phyloP scores from a whole-genome alignment of 805 yeast species.

The Cyberlindnera xishuangbannaensis region DNA sequence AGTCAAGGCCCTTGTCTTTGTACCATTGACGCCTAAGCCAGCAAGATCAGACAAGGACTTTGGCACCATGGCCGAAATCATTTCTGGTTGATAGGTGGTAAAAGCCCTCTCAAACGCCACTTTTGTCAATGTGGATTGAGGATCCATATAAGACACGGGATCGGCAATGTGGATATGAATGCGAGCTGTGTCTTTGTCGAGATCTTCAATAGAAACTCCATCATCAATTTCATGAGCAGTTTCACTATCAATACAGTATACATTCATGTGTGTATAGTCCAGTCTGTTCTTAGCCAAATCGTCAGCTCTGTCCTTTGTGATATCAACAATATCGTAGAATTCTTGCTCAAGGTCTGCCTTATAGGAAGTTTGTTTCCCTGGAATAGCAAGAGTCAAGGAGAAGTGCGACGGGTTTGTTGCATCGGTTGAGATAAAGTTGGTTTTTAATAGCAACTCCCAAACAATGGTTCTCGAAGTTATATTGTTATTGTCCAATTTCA shows the following conservation, averaged over 20 bases:
- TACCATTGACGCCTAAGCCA: conserved; percentile 42
- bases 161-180: conserved; percentile 80
- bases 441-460: conserved; percentile 39
- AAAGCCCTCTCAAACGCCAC: conserved; percentile 56
- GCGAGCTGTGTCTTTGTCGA: conserved; percentile 29
- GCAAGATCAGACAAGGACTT: conserved; percentile 41
- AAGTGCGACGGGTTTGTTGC: conserved; percentile 44
- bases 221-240: conserved; percentile 91
- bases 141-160: conserved; percentile 61
- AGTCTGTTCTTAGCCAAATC: conserved; percentile 27
- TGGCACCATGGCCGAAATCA: conserved; percentile 68
- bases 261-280: conserved; percentile 41
- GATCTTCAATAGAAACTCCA: conserved; percentile 61
- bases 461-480: conserved; percentile 50
- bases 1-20: conserved; percentile 42
- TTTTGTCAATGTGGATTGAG: conserved; percentile 32
- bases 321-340: conserved; percentile 32
- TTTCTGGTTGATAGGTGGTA: conserved; percentile 71
- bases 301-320: conserved; percentile 5
- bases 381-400: conserved; percentile 41
- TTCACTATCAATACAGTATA: conserved; percentile 79
- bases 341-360: conserved; percentile 39
- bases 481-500: conserved; percentile 33
- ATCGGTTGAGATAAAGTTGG: conserved; percentile 20
- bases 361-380: conserved; percentile 36